Base-by-base conservation (phyloP, 2,329 filamentous ascomycete genomes). In the Phoma sp. region DNA sequence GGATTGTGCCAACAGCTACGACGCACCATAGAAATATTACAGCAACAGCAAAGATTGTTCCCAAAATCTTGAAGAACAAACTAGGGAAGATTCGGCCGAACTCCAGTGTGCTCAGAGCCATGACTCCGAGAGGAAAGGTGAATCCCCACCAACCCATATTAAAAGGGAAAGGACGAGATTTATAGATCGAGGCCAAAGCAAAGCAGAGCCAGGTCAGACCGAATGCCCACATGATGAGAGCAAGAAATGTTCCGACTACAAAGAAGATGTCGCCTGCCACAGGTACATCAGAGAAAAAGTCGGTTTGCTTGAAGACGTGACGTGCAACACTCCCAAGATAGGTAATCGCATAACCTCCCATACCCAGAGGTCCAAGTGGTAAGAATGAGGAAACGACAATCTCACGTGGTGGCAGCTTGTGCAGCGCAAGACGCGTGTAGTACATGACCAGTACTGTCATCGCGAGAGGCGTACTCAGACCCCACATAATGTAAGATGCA, bases 401-500 rank as follows among this genome's bases (percentile, higher is more conserved):
- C 65, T 89, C 88, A 43, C 83, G 79, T 1, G 86, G 82, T 0
- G 87, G 87, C 11, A 90, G 78, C 35, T 86, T 85, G 71, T 90
- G 83, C 2, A 90, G 70, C 4, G 84, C 85, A 8, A 91, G 78
- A 9, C 88, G 85, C 55, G 88, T 84, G 66, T 89, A 89, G 72
- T 90, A 91, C 33, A 90, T 81, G 9, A 84, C 84, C 24, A 90
- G 75, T 18, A 89, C 81, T 37, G 82, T 79, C 70, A 86, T 81
- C 1, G 86, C 83, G 45, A 90, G 73, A 0, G 82, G 83, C 2
- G 80, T 79, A 4, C 86, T 85, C 52, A 85, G 83, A 0, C 87
- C 87, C 86, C 86, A 90, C 60, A 90, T 82, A 13, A 89, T 76
- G 66, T 90, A 91, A 3, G 81, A 86, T 13, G 78, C 78, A n/a